A percentile compares a stretch with the other conserved stretches of the same genome.
Conservation (phyloP, 257 asterid genomes). For the Solanum paucissectum region DNA sequence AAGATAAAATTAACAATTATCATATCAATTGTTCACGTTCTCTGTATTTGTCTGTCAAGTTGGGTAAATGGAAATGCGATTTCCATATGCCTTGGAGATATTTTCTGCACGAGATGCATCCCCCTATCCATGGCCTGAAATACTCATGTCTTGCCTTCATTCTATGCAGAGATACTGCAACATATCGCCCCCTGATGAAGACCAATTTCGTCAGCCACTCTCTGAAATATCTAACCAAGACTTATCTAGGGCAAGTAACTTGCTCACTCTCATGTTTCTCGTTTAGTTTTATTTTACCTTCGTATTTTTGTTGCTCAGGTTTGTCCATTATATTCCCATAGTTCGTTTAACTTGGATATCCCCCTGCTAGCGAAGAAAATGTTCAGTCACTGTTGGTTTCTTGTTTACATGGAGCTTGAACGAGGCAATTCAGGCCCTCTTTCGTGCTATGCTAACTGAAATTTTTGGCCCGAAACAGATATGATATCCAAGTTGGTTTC, state of each 20-base stretch:
- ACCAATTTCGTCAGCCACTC: constrained; percentile 54
- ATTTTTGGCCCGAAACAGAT: constrained; percentile 18
- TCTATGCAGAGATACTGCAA: constrained; percentile 43
- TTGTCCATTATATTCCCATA: neutral
- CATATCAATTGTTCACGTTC: neutral
- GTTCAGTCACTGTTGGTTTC: neutral
- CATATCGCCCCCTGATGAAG: constrained; percentile 46
- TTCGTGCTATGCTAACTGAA: neutral
- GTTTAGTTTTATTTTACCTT: neutral
- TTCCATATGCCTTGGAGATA: neutral
- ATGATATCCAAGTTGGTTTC: constrained; percentile 31
- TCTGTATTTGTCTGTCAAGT: neutral
- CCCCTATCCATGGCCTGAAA: neutral
- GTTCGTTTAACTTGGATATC: neutral
- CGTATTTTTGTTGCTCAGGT: neutral
- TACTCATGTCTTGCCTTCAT: neutral
- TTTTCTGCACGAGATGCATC: neutral
- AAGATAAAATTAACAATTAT: neutral
- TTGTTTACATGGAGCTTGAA: neutral
- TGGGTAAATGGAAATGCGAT: neutral
- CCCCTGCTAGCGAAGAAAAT: neutral
- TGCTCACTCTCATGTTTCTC: neutral
- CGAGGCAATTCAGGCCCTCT: neutral
- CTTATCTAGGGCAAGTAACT: constrained; percentile 44
- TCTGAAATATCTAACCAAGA: constrained; percentile 40